Evolutionary conservation across 768 basidiomycete genomes (phyloP), one percentile per base, ranked within the genome.

Genomic region (Strobilomyces dryophilus): DNA sequence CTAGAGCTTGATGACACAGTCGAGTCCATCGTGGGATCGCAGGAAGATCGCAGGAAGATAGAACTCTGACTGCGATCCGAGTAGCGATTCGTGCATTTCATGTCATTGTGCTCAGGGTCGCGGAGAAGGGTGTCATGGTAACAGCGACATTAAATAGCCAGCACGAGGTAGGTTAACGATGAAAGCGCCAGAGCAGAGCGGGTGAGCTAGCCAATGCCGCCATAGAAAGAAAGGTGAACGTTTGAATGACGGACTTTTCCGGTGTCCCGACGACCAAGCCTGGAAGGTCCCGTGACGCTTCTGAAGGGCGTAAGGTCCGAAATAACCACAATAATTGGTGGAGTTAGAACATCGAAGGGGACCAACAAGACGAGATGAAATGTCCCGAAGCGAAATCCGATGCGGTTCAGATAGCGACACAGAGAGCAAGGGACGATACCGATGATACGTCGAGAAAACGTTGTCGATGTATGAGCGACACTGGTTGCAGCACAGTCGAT

Each of bases 31-130:
- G 53, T 58, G 53, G 44, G 24, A 24, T 24, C 24, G 24, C 24
- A 24, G n/a, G n/a, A n/a, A n/a, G n/a, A n/a, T n/a, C n/a, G n/a
- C n/a, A n/a, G 4, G 40, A 27, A 47, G 51, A 63, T 60, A 34
- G 39, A 60, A 61, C 61, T 47, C 42, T 61, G 64, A 50, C 42
- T 29, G 47, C 18, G 56, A 51, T 48, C 51, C 54, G 63, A 50
- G 20, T 44, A 54, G 32, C 17, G 43, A 51, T 49, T 7, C 20
- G 17, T 26, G 45, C 24, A 40, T 47, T 39, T 31, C 32, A 29
- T 40, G 45, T 54, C 52, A 51, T 47, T 4, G 29, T 17, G 9
- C 27, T 52, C 61, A 62, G 60, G 60, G 60, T 59, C 50, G 32
- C 39, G 12, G 18, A 17, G 8, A n/a, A 31, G 36, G 21, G 37